A percentile compares a stretch with the other conserved stretches of the same genome.
Evolutionary conservation across 2,329 filamentous ascomycete genomes (phyloP).

Genomic region (Colletotrichum cordylinicola): DNA sequence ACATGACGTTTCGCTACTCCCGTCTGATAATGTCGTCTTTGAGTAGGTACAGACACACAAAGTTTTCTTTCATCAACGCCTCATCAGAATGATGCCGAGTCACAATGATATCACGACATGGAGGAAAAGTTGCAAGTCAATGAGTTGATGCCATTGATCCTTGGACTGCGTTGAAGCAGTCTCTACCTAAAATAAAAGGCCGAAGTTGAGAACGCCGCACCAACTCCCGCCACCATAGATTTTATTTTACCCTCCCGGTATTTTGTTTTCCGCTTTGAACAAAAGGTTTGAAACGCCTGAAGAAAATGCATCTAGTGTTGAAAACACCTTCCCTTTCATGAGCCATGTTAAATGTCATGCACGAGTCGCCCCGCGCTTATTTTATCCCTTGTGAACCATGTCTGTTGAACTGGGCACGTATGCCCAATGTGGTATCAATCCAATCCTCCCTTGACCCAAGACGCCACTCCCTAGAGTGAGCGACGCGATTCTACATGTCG

Average conservation of each 20-base stretch:
- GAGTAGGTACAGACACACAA: neutral
- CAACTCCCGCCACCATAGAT: conserved; percentile 27
- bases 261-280: conserved; percentile 15
- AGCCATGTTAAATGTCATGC: conserved; percentile 24
- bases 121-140: neutral
- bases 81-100: neutral
- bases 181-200: conserved; percentile 13
- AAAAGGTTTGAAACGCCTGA: conserved; percentile 37
- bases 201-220: conserved; percentile 29
- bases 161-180: conserved; percentile 22
- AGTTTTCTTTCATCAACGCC: neutral
- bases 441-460: neutral
- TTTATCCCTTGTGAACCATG: conserved; percentile 17
- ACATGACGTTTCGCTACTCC: neutral
- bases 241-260: conserved; percentile 13
- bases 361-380: conserved; percentile 5
- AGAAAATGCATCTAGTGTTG: conserved; percentile 35
- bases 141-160: conserved; percentile 15
- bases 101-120: neutral
- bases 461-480: neutral
- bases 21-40: neutral
- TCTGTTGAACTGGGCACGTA: conserved; percentile 16
- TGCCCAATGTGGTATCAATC: conserved; percentile 14
- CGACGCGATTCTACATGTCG: neutral
- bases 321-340: conserved; percentile 24